Base-by-base conservation (phyloP, 2,329 filamentous ascomycete species). In the Epichloe festucae region DNA sequence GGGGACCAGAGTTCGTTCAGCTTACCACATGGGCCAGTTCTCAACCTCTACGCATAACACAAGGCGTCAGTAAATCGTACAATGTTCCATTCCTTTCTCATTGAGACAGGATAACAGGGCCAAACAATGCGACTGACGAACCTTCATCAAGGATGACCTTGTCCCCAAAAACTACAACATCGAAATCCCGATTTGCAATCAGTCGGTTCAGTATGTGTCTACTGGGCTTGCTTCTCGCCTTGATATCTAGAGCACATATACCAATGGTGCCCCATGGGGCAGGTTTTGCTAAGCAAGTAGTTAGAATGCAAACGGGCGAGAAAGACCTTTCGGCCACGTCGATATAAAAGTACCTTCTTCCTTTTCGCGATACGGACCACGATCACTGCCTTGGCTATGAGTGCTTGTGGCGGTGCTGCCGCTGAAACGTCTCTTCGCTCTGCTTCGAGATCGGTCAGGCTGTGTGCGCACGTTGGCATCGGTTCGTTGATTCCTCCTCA, bases 71-170 rank as follows among this genome's bases (percentile, higher is more conserved):
- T 46, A 34, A 46, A n/a, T 21, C 27, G 15, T 46, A 39, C 41
- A 35, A n/a, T 38, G 12, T 36, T 31, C 41, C 27, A 17, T 53
- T 23, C 31, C 49, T 52, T 46, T 35, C 12, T 35, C 10, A 50
- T 14, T n/a, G 27, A 36, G 12, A 19, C 11, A 6, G 5, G 11
- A 39, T 8, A 31, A 15, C 15, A 15, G 43, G 34, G 38, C 27
- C 17, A 8, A n/a, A 45, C 10, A n/a, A n/a, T 39, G 31, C 35
- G 34, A n/a, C 23, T 3, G 41, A 64, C 74, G 59, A 59, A 80
- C 79, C 78, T 78, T 98, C 93, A 63, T 98, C 93, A 38, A 98
- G 75, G 59, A 98, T 98, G 43, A 96, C 91, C 70, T 98, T 98
- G 72, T 98, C 93, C 46, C 93, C 94, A 71, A 98, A 98, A 12